A percentile compares a stretch with the other conserved stretches of the same genome.
Conservation (phyloP, 352 stramenopile genomes). For the Paralagenidium karlingii region DNA sequence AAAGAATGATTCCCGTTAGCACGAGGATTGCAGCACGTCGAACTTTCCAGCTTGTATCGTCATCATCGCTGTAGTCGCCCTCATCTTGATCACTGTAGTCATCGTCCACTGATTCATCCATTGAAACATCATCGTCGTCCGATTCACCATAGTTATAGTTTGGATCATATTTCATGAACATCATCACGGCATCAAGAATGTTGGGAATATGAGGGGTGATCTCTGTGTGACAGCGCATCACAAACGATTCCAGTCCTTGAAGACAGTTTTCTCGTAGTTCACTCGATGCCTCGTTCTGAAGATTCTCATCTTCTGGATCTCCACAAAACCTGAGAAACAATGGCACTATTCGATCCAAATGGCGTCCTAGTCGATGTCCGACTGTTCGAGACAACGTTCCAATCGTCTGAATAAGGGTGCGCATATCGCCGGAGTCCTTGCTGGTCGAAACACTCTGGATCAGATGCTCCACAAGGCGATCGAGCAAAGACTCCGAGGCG, state of each 20-base stretch:
- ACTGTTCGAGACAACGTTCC: conserved; percentile 94
- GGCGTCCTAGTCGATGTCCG: conserved; percentile 89
- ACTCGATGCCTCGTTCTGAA: conserved; percentile 90
- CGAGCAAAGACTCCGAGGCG: conserved; percentile 89
- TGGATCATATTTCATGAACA: conserved; percentile 96
- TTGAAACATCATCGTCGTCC: conserved; percentile 81
- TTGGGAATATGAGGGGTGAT: conserved; percentile 90
- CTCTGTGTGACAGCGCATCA: conserved; percentile 92
- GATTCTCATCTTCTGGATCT: conserved; percentile 80
- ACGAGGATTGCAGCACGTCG: conserved; percentile 86
- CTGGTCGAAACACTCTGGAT: conserved; percentile 84
- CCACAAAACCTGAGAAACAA: conserved; percentile 95
- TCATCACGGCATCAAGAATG: conserved; percentile 84
- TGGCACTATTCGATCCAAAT: conserved; percentile 93
- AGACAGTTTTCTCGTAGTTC: conserved; percentile 98
- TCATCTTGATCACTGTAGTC: conserved; percentile 71
- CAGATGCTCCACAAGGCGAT: conserved; percentile 86
- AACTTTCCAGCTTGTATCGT: conserved; percentile 97
- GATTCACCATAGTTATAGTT: conserved; percentile 98
- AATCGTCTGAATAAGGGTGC: conserved; percentile 94
- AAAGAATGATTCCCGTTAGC: conserved; percentile 87
- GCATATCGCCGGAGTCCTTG: conserved; percentile 58
- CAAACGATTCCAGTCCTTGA: conserved; percentile 95
- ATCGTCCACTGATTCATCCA: conserved; percentile 56
- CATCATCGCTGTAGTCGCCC: conserved; percentile 87